A percentile compares a stretch with the other conserved stretches of the same genome.
These are phyloP conservation scores for Penicillium diatomitis DNA, from an alignment of 495 filamentous ascomycete species.

Conservation along the genomic window DNA sequence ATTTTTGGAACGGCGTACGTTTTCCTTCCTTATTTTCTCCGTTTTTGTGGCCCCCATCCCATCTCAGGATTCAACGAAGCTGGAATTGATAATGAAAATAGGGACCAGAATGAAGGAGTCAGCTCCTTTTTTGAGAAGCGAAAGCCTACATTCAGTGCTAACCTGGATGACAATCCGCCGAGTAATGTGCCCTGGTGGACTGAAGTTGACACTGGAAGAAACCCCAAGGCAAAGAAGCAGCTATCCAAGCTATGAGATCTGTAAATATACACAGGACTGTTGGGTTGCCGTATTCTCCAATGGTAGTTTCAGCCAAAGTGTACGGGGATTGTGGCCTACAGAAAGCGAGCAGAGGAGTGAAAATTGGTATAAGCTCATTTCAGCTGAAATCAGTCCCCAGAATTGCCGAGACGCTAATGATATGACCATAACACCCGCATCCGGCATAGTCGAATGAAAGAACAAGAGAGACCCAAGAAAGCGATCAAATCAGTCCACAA, in stretches of 20 bases:
- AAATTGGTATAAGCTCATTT: no score
- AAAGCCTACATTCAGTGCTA: slow-evolving; percentile 41
- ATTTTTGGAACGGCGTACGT: slow-evolving; percentile 39
- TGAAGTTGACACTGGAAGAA: slow-evolving; percentile 22
- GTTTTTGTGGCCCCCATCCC: no score
- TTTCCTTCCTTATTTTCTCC: background rate
- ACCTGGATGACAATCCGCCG: slow-evolving; percentile 21
- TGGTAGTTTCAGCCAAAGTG: no score
- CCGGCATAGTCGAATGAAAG: no score
- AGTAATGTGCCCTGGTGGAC: slow-evolving; percentile 24
- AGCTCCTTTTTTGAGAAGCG: slow-evolving; percentile 41
- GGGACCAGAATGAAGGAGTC: slow-evolving; percentile 42
- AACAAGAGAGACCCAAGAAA: no score
- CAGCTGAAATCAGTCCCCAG: no score
- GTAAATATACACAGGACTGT: slow-evolving; percentile 4
- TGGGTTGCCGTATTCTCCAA: background rate
- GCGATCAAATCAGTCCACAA: no score
- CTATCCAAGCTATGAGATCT: slow-evolving; percentile 13
- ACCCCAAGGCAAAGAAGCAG: slow-evolving; percentile 11
- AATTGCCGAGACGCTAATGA: no score
- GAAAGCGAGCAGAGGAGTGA: no score
- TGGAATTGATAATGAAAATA: slow-evolving; percentile 5
- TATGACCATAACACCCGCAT: no score
- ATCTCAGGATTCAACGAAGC: no score
- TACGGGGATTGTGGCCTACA: no score